Percentiles rank a stretch among this genome's conserved stretches.
Evolutionary conservation across 1,139 yeast genomes (phyloP).

Genomic region (Nakaseomyces nivariensis): DNA sequence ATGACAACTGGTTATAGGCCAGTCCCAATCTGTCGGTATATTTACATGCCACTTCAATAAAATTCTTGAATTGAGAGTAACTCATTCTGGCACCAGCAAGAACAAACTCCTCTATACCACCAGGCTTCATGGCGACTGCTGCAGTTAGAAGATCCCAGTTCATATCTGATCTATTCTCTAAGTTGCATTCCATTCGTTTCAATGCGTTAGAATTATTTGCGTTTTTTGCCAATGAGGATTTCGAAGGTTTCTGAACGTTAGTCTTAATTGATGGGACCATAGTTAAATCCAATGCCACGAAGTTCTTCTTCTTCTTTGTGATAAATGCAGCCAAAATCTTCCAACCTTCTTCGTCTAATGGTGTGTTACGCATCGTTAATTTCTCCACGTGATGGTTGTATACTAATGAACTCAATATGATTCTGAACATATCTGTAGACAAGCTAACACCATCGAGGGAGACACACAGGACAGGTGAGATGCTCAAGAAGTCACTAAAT

Average conservation of each 20-base stretch:
- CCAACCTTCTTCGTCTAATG: conserved; percentile 63
- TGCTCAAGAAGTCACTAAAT: conserved; percentile 63
- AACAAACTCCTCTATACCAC: conserved; percentile 64
- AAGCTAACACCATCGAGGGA: conserved; percentile 62
- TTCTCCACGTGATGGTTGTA: conserved; percentile 55
- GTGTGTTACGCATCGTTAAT: conserved; percentile 61
- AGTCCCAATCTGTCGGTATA: conserved; percentile 51
- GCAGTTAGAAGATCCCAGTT: conserved; percentile 69
- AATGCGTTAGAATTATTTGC: conserved; percentile 10
- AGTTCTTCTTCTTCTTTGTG: conserved; percentile 38
- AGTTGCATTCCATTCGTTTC: conserved; percentile 48
- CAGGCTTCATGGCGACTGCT: conserved; percentile 49
- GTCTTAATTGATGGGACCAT: conserved; percentile 57
- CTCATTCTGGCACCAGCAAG: conserved; percentile 64
- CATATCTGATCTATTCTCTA: conserved; percentile 56
- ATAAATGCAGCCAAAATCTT: conserved; percentile 58
- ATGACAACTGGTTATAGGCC: conserved; percentile 53
- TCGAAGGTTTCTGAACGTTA: conserved; percentile 44
- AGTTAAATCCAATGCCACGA: conserved; percentile 54
- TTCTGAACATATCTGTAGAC: conserved; percentile 54
- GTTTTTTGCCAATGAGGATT: conserved; percentile 22
- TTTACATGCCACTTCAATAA: conserved; percentile 42
- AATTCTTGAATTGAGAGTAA: conserved; percentile 43
- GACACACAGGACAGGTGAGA: conserved; percentile 61
- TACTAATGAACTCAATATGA: conserved; percentile 50